Base-by-base conservation (phyloP, 208 protist genomes). In the Trypanosoma platydactyli region DNA sequence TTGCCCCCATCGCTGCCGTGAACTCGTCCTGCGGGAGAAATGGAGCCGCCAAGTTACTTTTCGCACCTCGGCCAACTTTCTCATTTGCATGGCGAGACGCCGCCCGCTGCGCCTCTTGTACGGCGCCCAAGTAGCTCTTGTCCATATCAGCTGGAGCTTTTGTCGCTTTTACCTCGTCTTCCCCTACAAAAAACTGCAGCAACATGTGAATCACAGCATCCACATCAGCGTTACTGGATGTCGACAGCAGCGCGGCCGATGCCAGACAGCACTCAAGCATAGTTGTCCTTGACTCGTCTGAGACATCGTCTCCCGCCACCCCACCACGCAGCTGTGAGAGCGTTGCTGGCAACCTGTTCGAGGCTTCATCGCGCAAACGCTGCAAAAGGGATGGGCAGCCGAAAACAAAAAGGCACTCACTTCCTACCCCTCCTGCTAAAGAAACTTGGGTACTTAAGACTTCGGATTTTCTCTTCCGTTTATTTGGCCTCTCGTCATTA, bases 1-100 rank as follows among this genome's bases (percentile, higher is more conserved):
- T 49, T 4, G 33, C 29, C 0, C 70, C 63, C 22, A 76, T 58
- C 20, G 48, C 44, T 12, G 12, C 27, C 13, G 76, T 83, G 13
- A 84, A 56, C 30, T 62, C 62, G 68, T 84, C 64, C 29, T 41
- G 22, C n/a, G 77, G 81, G 13, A 75, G 12, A 33, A 62, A 79
- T 6, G 62, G 59, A 5, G 51, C 29, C 53, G 50, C 60, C 66
- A 72, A n/a, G 61, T 52, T 72, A 59, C 73, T 81, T 45, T 55
- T 56, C 2, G 68, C 77, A 40, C 78, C 78, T 13, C 81, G 77
- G n/a, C 81, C 81, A 29, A 81, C 69, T 24, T 55, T 41, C 16
- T 16, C 48, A 1, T 51, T 48, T 40, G 27, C 40, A 6, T 45
- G 30, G 1, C 30, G 53, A 20, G n/a, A 22, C 22, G 54, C 65